Base-by-base conservation (phyloP, 192 early-diverging fungal genomes). In the Funneliformis geosporum region DNA sequence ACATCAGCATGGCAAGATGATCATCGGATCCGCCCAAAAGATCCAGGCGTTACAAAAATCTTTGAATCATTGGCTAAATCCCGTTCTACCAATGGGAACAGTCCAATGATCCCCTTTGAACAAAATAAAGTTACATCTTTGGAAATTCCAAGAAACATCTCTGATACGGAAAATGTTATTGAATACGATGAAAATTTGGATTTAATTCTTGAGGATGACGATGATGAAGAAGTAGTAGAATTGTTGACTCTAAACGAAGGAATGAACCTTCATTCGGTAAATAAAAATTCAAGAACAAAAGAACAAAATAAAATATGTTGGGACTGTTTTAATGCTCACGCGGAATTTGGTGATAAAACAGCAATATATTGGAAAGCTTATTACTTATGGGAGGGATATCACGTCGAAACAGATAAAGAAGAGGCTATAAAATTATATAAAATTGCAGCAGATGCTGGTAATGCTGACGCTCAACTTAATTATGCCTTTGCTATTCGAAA, bases 301-400 rank as follows among this genome's bases (percentile, higher is more conserved):
- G 73, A 55, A 55, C 16, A 55, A 21, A 21, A 18, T 55, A 21
- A 55, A 55, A 5, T 21, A 1, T 0, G 47, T 16, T 74, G 73
- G 73, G 33, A 60, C 9, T 28, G n/a, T 14, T 74, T 74, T 40
- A 14, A 11, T 6, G 25, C 47, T 28, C 23, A 74, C 39, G 47
- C 73, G 12, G 27, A 33, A 8, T 33, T 16, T 1, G 46, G 55
- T 39, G 27, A 59, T 33, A 38, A 25, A 38, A 4, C 14, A 18
- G 73, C 73, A 39, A 74, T 38, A 5, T 59, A 59, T 74, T 74
- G 73, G 73, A 74, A 74, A 59, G 73, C 27, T 5, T 55, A 42
- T 60, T 74, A 74, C 27, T 60, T 74, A 74, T 74, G 73, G 73
- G 73, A 74, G 59, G 73, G 73, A 10, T 60, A 74, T 39, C 21